Conservation (phyloP, 1,284 basidiomycete species). For the Peniophora sp. region DNA sequence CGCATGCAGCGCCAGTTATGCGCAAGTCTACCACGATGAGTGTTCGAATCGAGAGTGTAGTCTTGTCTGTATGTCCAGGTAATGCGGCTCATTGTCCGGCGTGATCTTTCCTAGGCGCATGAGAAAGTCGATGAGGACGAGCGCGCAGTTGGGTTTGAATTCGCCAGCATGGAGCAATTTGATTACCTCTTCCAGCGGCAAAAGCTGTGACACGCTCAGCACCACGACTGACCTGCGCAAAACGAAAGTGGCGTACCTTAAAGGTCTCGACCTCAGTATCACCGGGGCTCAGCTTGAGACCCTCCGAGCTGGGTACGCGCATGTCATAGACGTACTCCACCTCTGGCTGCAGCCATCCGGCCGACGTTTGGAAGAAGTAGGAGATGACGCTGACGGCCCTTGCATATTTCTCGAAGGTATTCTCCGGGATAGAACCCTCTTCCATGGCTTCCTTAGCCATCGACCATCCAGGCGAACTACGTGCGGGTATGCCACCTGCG, state of each 20-base stretch:
- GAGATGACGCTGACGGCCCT: constrained; percentile 56
- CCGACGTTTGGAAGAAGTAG: constrained; percentile 63
- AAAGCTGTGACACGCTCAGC: constrained; percentile 34
- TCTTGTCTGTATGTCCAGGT: constrained; percentile 63
- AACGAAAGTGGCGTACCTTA: constrained; percentile 38
- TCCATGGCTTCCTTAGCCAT: constrained; percentile 92
- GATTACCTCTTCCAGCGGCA: constrained; percentile 47
- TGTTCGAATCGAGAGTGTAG: constrained; percentile 64
- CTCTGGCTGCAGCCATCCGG: constrained; percentile 83
- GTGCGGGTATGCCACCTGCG: constrained; percentile 73
- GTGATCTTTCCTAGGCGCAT: constrained; percentile 72
- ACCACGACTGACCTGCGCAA: neutral
- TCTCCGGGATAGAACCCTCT: constrained; percentile 74
- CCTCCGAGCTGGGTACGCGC: constrained; percentile 43
- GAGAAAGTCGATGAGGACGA: constrained; percentile 81
- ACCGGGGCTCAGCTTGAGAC: constrained; percentile 62
- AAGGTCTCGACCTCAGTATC: constrained; percentile 95
- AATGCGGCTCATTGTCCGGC: constrained; percentile 71
- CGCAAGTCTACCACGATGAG: constrained; percentile 38
- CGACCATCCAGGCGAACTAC: constrained; percentile 66
- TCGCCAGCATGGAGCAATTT: constrained; percentile 50
- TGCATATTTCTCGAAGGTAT: constrained; percentile 50
- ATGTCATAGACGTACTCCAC: constrained; percentile 84
- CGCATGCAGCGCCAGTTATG: neutral
- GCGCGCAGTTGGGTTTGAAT: constrained; percentile 85